phyloP scores from a whole-genome alignment of 805 yeast species.

The Kodamaea kaohsiungensis region DNA sequence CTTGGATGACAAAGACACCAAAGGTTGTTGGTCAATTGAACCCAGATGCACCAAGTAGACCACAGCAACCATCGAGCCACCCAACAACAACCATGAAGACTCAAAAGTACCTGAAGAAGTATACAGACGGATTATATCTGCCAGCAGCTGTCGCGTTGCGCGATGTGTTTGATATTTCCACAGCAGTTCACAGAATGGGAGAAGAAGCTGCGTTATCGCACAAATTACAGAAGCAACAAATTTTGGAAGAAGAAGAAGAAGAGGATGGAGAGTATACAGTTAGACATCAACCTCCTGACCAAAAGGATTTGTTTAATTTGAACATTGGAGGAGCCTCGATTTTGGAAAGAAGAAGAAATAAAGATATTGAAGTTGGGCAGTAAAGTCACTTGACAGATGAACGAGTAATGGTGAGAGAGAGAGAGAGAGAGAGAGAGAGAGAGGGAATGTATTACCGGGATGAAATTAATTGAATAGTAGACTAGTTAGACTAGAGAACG shows the following conservation, averaged over 20 bases:
- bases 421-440: no score
- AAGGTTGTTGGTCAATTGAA: not conserved
- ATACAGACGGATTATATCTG: slow-evolving; percentile 44
- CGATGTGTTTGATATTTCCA: slow-evolving; percentile 84
- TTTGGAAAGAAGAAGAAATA: slow-evolving; percentile 43
- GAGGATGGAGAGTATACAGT: slow-evolving; percentile 22
- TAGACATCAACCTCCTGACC: slow-evolving; percentile 14
- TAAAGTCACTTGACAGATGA: no score
- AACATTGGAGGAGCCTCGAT: slow-evolving; percentile 55
- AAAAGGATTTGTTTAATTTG: slow-evolving; percentile 41
- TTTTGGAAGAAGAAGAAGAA: slow-evolving; percentile 34
- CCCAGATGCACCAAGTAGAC: slow-evolving; percentile 5
- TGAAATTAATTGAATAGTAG: not conserved
- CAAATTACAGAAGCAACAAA: slow-evolving; percentile 16
- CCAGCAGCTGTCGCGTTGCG: slow-evolving; percentile 81
- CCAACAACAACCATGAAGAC: slow-evolving; percentile 27
- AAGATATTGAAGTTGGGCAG: slow-evolving; percentile 11
- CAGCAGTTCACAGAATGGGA: slow-evolving; percentile 81
- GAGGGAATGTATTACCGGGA: not conserved
- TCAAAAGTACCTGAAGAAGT: slow-evolving; percentile 25
- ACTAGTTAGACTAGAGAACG: not conserved
- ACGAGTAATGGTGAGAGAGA: not conserved
- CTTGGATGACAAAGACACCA: slow-evolving; percentile 56
- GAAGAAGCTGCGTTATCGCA: slow-evolving; percentile 53
- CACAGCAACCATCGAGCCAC: slow-evolving; percentile 20